Evolutionary conservation across 768 basidiomycete genomes (phyloP).

Genomic region (Mycena epipterygia): DNA sequence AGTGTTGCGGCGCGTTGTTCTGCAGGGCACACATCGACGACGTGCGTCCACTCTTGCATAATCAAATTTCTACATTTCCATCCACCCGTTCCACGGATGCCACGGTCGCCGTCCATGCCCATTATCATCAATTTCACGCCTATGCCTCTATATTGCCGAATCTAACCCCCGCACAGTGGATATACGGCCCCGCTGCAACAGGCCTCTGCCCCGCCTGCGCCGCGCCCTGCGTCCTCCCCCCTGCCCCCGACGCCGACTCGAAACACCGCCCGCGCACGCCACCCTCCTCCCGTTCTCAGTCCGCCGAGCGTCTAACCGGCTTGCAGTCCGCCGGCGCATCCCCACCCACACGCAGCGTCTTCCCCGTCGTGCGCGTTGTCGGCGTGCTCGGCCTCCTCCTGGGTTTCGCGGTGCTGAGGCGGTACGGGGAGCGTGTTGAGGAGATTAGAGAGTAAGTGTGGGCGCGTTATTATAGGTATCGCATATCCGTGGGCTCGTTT

Average conservation of each 20-base stretch:
- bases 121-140: too few species aligned
- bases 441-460: too few species aligned
- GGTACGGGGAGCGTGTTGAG: too few species aligned
- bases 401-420: too few species aligned
- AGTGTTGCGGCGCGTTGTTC: constrained; percentile 31
- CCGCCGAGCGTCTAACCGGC: too few species aligned
- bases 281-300: background rate
- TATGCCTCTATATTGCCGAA: background rate
- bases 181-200: constrained; percentile 26
- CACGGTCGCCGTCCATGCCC: too few species aligned
- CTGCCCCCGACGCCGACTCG: background rate
- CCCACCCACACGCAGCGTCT: background rate
- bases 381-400: background rate
- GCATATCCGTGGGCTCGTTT: too few species aligned
- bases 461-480: too few species aligned
- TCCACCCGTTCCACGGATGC: too few species aligned
- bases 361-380: background rate
- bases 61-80: too few species aligned
- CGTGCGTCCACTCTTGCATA: constrained; percentile 5
- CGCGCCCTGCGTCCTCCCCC: constrained; percentile 25
- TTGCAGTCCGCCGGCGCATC: too few species aligned
- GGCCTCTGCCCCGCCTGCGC: constrained; percentile 31
- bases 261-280: background rate
- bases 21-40: constrained; percentile 31
- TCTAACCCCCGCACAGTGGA: constrained; percentile 13